Conservation (phyloP, 257 asterid species). For the Solanum lignicaule region DNA sequence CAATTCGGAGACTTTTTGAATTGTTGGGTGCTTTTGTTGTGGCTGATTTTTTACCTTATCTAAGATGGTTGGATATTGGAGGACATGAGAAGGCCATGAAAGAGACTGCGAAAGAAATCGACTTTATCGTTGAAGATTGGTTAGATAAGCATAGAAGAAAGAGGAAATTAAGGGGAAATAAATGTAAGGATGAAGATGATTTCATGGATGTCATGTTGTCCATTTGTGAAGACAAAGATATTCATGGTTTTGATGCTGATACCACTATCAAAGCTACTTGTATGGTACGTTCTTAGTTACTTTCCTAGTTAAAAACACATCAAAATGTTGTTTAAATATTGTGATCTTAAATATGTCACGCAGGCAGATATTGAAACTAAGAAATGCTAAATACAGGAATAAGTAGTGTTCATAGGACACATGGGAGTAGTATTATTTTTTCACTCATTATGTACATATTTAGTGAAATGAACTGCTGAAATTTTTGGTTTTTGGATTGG, state of each 20-base stretch:
- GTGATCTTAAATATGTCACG: too few relatives aligned
- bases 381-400: too few relatives aligned
- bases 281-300: conserved; percentile 2
- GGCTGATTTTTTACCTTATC: conserved; percentile 13
- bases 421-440: too few relatives aligned
- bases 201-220: conserved; percentile 21
- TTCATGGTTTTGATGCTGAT: conserved; percentile 11
- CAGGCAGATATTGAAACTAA: too few relatives aligned
- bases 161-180: not conserved
- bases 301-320: not conserved
- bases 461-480: not conserved
- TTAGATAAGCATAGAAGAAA: conserved; percentile 11
- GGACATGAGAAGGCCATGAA: conserved; percentile 23
- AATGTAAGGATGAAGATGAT: not conserved
- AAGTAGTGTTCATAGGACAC: too few relatives aligned
- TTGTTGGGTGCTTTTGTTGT: not conserved
- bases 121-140: conserved; percentile 12
- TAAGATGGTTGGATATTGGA: conserved; percentile 21
- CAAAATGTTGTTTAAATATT: too few relatives aligned
- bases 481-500: too few relatives aligned
- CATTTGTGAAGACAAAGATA: not conserved
- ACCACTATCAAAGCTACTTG: conserved; percentile 22
- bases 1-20: conserved; percentile 5
- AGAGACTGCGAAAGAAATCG: conserved; percentile 7
- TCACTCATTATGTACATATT: too few relatives aligned